Conservation (phyloP, 2,329 filamentous ascomycete species). For the Colletotrichum limetticola region DNA sequence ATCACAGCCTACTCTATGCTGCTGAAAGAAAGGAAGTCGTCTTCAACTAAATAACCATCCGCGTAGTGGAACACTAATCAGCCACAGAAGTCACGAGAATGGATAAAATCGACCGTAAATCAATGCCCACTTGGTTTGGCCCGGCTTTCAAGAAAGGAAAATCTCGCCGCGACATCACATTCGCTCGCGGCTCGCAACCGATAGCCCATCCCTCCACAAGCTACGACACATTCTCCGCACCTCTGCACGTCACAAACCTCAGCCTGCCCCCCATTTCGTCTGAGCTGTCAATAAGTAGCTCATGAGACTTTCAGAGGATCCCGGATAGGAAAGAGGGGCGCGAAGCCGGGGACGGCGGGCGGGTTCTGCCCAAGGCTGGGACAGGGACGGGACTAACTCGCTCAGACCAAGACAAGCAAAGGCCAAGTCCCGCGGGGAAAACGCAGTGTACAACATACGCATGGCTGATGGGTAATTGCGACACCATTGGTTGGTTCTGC, state of each 20-base stretch:
- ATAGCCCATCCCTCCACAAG: neutral
- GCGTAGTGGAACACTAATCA: neutral
- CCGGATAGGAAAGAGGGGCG: conserved; percentile 11
- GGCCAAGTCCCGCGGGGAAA: neutral
- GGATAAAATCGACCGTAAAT: neutral
- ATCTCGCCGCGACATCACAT: neutral
- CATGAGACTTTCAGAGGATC: neutral
- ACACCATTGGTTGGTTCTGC: neutral
- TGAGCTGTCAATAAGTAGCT: conserved; percentile 14
- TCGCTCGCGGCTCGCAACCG: neutral
- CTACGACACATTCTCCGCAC: conserved; percentile 22
- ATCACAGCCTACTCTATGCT: neutral
- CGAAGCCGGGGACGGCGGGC: neutral
- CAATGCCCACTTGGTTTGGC: neutral
- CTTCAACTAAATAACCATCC: conserved; percentile 19
- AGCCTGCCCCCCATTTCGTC: neutral
- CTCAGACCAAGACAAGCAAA: neutral
- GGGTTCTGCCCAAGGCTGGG: neutral
- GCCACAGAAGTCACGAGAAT: conserved; percentile 19
- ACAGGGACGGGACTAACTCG: neutral
- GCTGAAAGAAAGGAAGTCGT: neutral
- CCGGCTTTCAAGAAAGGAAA: conserved; percentile 14
- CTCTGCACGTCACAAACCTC: conserved; percentile 12
- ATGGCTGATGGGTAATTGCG: neutral
- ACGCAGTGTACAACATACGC: neutral